phyloP scores from a whole-genome alignment of 805 yeast species.

The Yarrowia sp. region DNA sequence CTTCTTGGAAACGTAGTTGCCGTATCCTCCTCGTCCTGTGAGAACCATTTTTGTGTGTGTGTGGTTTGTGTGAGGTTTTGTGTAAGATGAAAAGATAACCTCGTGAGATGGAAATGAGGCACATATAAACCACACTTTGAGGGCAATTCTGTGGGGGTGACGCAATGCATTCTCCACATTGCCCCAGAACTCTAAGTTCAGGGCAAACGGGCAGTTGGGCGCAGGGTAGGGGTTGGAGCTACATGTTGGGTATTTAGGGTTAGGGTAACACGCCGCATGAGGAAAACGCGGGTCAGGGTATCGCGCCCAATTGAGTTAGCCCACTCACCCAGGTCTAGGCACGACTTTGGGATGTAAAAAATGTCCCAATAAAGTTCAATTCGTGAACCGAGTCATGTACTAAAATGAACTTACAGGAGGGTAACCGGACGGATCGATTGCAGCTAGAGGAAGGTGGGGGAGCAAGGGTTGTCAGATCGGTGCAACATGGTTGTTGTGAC shows the following conservation, averaged over 20 bases:
- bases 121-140: conserved; percentile 18
- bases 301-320: too few relatives aligned
- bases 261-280: background rate
- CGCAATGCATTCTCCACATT: conserved; percentile 36
- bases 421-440: conserved; percentile 12
- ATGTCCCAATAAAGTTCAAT: conserved; percentile 5
- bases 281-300: background rate
- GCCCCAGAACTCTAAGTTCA: conserved; percentile 28
- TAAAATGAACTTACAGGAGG: conserved; percentile 8
- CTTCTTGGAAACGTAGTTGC: conserved; percentile 44
- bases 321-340: too few relatives aligned
- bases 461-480: conserved; percentile 2
- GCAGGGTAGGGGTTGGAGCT: background rate
- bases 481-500: background rate
- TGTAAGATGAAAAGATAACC: background rate
- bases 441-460: conserved; percentile 36
- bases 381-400: conserved; percentile 9
- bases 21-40: conserved; percentile 50
- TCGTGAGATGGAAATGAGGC: background rate
- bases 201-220: background rate
- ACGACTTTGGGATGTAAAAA: conserved; percentile 20
- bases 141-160: conserved; percentile 35
- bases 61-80: background rate
- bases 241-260: background rate
- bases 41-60: conserved; percentile 44